Percentiles rank a stretch among this genome's conserved stretches.
Conservation (phyloP, 1,284 basidiomycete species). For the Ceratobasidium sp. region DNA sequence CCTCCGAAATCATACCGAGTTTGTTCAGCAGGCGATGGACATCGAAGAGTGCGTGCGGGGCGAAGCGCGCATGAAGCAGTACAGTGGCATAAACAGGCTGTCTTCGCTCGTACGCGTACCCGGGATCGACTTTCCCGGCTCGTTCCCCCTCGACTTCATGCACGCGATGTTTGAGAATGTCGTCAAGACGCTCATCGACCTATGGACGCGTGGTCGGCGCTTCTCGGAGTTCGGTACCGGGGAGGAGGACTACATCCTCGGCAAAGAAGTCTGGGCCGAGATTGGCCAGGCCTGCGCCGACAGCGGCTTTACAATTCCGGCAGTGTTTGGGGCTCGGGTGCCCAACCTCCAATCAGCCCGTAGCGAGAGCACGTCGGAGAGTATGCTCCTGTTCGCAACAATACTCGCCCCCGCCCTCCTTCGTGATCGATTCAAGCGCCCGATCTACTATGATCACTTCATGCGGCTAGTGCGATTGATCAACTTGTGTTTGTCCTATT, state of each 20-base stretch:
- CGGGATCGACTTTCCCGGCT: constrained; percentile 31
- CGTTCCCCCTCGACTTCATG: constrained; percentile 50
- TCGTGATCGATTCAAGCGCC: neutral
- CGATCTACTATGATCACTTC: constrained; percentile 60
- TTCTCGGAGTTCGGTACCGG: neutral
- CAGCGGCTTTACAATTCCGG: constrained; percentile 60
- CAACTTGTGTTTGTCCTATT: constrained; percentile 61
- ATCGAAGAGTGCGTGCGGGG: constrained; percentile 2
- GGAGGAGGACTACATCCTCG: constrained; percentile 52
- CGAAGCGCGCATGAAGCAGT: neutral
- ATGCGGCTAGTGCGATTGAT: constrained; percentile 60
- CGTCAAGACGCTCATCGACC: constrained; percentile 14
- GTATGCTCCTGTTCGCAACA: constrained; percentile 51
- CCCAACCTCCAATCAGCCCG: constrained; percentile 60
- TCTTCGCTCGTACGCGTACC: constrained; percentile 28
- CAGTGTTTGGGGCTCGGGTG: constrained; percentile 59
- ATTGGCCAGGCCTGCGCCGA: constrained; percentile 59
- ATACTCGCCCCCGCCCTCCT: constrained; percentile 42
- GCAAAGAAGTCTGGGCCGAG: constrained; percentile 54
- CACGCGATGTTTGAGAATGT: constrained; percentile 49
- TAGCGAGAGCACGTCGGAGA: constrained; percentile 55
- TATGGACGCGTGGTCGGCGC: constrained; percentile 32
- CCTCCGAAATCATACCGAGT: constrained; percentile 31
- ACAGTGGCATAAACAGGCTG: constrained; percentile 25
- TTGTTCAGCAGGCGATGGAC: constrained; percentile 23